Evolutionary conservation across 2,329 filamentous ascomycete genomes (phyloP).

Genomic region (Ceratocystis destructans): DNA sequence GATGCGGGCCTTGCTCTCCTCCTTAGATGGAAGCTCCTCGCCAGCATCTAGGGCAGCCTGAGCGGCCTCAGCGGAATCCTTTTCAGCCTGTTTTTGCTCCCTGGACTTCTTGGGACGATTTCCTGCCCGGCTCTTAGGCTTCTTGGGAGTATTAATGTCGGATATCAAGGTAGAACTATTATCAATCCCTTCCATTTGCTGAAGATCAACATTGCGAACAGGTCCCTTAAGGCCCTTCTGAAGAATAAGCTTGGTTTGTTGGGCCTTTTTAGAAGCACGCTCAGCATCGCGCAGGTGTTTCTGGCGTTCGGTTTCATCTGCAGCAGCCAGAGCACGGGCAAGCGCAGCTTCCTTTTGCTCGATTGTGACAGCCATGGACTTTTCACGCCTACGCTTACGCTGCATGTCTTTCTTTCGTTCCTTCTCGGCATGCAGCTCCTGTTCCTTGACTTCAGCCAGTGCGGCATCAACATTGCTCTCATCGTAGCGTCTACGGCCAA

Average conservation of each 20-base stretch:
- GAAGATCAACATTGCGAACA: slow-evolving; percentile 50
- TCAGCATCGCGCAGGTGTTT: slow-evolving; percentile 76
- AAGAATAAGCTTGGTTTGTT: slow-evolving; percentile 74
- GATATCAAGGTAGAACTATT: slow-evolving; percentile 71
- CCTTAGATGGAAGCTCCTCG: slow-evolving; percentile 52
- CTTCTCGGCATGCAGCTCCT: slow-evolving; percentile 86
- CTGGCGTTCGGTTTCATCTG: slow-evolving; percentile 68
- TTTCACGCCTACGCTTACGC: slow-evolving; percentile 85
- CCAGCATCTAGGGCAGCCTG: slow-evolving; percentile 72
- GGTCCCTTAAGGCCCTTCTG: slow-evolving; percentile 75
- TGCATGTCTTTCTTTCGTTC: slow-evolving; percentile 99
- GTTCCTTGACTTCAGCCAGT: slow-evolving; percentile 72
- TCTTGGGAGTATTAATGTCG: slow-evolving; percentile 41
- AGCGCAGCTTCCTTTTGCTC: slow-evolving; percentile 79
- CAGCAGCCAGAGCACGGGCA: slow-evolving; percentile 60
- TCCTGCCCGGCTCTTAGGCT: slow-evolving; percentile 42
- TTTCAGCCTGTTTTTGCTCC: slow-evolving; percentile 68
- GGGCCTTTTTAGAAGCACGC: slow-evolving; percentile 81
- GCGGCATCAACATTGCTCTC: slow-evolving; percentile 67
- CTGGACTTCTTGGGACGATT: slow-evolving; percentile 81
- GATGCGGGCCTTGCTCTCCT: slow-evolving; percentile 48
- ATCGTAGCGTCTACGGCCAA: slow-evolving; percentile 63
- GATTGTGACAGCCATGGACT: slow-evolving; percentile 85
- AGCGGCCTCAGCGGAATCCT: slow-evolving; percentile 70
- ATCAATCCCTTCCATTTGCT: slow-evolving; percentile 70